Conservation (phyloP, 23 red algal genomes). For the Rhodosorus marinus region DNA sequence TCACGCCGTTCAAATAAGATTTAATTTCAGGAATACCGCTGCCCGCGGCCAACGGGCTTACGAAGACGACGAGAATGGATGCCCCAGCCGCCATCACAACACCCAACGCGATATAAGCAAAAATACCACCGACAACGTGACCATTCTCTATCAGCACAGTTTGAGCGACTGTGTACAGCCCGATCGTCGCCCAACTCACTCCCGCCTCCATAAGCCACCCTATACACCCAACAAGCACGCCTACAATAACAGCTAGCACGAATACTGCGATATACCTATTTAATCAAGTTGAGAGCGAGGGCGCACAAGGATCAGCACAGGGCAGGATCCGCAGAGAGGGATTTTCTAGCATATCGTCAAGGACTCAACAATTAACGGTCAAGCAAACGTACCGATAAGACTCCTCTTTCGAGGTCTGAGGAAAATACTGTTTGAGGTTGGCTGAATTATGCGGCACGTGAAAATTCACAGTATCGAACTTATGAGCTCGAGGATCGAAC, state of each 20-base stretch:
- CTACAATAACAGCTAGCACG: background rate
- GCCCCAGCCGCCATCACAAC: conserved; percentile 12
- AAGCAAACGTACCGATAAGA: conserved; percentile 4
- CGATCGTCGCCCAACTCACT: background rate
- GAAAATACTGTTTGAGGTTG: conserved; percentile 24
- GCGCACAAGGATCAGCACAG: background rate
- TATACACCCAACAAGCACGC: background rate
- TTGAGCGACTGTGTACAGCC: conserved; percentile 2
- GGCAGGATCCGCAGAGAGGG: background rate
- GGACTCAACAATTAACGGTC: conserved; percentile 4
- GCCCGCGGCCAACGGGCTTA: conserved; percentile 42
- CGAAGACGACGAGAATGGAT: conserved; percentile 24
- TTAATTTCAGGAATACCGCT: conserved; percentile 67
- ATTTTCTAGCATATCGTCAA: conserved; percentile 1
- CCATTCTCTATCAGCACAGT: background rate
- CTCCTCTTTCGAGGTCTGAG: conserved; percentile 7
- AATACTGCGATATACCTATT: too few species aligned
- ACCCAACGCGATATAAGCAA: conserved; percentile 11
- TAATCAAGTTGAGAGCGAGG: background rate
- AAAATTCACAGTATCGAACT: conserved; percentile 47
- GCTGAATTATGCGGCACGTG: conserved; percentile 17
- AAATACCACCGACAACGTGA: conserved; percentile 1
- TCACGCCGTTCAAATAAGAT: conserved; percentile 62
- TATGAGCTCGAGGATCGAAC: conserved; percentile 46
- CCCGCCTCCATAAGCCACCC: conserved; percentile 7